A percentile compares a stretch with the other conserved stretches of the same genome.
phyloP scores from a whole-genome alignment of 768 basidiomycete genomes.

The Leccinum subtestaceum region DNA sequence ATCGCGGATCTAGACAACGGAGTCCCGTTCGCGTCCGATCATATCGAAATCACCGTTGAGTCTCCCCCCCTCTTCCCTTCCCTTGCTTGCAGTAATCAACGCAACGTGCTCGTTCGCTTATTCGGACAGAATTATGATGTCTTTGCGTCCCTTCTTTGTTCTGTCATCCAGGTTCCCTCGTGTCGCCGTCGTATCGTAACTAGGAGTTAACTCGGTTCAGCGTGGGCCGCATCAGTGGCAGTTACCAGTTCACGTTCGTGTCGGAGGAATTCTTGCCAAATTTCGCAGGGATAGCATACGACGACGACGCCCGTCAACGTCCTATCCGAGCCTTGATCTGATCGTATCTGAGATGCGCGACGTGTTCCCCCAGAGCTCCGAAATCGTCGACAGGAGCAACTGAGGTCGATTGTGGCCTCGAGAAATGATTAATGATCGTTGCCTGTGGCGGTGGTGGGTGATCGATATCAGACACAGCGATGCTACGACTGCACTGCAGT shows the following conservation, averaged over 20 bases:
- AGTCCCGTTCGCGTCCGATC: neutral
- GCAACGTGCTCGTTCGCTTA: neutral
- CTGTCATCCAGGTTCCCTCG: neutral
- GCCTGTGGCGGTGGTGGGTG: conserved; percentile 13
- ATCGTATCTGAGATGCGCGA: neutral
- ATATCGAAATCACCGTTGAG: neutral
- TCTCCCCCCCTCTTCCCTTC: neutral
- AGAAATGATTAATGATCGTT: conserved; percentile 8
- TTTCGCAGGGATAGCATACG: neutral
- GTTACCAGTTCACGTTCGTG: neutral
- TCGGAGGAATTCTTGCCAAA: neutral
- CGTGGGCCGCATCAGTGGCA: neutral
- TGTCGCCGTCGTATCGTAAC: neutral
- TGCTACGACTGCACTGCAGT: neutral
- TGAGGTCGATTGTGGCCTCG: conserved; percentile 5
- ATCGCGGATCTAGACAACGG: neutral
- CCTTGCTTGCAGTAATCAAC: neutral
- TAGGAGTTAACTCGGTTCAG: neutral
- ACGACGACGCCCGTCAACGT: neutral
- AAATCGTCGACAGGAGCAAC: conserved; percentile 6
- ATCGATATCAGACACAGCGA: neutral
- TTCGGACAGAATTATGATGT: neutral
- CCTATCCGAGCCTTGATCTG: neutral
- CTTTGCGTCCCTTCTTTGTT: neutral
- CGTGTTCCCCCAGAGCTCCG: neutral